A percentile compares a stretch with the other conserved stretches of the same genome.
Evolutionary conservation across 1,284 basidiomycete species (phyloP).

Genomic region (Leccinum solheimii): DNA sequence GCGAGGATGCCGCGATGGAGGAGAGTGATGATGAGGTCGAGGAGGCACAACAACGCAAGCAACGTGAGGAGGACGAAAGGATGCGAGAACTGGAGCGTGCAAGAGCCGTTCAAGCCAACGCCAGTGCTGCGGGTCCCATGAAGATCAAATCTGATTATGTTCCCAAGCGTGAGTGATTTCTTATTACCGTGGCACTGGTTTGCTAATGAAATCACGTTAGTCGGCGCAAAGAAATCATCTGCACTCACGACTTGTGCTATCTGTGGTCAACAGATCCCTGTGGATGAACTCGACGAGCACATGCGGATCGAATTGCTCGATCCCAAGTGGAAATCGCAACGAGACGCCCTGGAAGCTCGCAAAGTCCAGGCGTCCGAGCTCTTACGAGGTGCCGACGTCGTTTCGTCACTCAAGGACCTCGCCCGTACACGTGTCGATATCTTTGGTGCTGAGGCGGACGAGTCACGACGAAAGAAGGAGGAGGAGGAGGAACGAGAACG

Average conservation of each 20-base stretch:
- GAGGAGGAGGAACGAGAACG: slow-evolving; percentile 82
- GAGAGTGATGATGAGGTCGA: slow-evolving; percentile 77
- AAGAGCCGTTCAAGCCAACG: slow-evolving; percentile 73
- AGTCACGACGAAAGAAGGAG: slow-evolving; percentile 80
- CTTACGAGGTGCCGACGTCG: slow-evolving; percentile 88
- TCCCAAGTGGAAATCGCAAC: slow-evolving; percentile 96
- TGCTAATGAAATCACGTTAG: slow-evolving; percentile 39
- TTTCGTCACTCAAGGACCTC: slow-evolving; percentile 86
- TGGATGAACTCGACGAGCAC: slow-evolving; percentile 95
- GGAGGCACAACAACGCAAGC: slow-evolving; percentile 61
- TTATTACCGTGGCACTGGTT: not conserved
- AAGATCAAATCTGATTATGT: slow-evolving; percentile 98
- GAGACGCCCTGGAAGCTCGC: slow-evolving; percentile 82
- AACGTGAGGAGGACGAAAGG: slow-evolving; percentile 76
- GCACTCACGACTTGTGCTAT: slow-evolving; percentile 87
- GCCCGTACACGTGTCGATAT: slow-evolving; percentile 92
- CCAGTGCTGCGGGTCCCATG: slow-evolving; percentile 81
- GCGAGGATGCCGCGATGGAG: slow-evolving; percentile 70
- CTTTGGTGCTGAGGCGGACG: slow-evolving; percentile 85
- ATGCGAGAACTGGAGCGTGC: slow-evolving; percentile 76
- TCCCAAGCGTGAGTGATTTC: slow-evolving; percentile 72
- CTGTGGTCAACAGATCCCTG: slow-evolving; percentile 91
- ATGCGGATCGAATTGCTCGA: slow-evolving; percentile 98
- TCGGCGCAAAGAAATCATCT: slow-evolving; percentile 69
- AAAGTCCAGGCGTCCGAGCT: slow-evolving; percentile 89